Evolutionary conservation across 2,329 filamentous ascomycete genomes (phyloP), one percentile per base, ranked within the genome.

Genomic region (Septoria linicola): DNA sequence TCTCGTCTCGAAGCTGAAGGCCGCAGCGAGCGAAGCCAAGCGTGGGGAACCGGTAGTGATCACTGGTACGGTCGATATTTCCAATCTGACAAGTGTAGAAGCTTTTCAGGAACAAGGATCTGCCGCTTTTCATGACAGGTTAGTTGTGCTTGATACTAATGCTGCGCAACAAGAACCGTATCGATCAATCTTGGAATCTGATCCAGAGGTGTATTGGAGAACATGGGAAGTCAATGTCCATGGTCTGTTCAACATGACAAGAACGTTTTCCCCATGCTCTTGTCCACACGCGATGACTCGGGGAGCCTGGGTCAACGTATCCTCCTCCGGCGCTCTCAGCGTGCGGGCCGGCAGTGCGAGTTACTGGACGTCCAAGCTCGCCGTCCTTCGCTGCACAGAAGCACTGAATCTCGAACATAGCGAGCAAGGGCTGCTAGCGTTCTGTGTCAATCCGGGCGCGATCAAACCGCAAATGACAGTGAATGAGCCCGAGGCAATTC

Each of bases 191-290:
- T 50, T 45, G 8, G 65, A 68, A 10, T 57, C 57, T 1, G 63
- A 68, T 25, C 53, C 59, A 1, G 66, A 69, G 1, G 71, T 73
- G 10, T 82, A 76, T 72, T 77, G 73, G 73, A 60, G 58, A 23
- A 70, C 70, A 16, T 76, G 71, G 63, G 73, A 77, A 16, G 72
- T 79, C 53, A 81, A 81, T 55, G 58, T 80, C 20, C 73, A 72
- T 25, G 79, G 79, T 0, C 64, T 60, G 4, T 68, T 63, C 56
- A 46, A 62, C 19, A 46, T 64, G 14, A 59, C 54, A 3, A 59
- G 60, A 11, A 52, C 72, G 1, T 78, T 80, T 51, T 82, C 8
- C 75, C 77, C 0, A 54, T 76, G 20, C 53, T 80, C 4, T 58
- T 66, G 4, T 39, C 49, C 19, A 11, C 34, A 8, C 65, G 68